Conservation (phyloP, 352 stramenopile species). For the Phytophthora palmivora region DNA sequence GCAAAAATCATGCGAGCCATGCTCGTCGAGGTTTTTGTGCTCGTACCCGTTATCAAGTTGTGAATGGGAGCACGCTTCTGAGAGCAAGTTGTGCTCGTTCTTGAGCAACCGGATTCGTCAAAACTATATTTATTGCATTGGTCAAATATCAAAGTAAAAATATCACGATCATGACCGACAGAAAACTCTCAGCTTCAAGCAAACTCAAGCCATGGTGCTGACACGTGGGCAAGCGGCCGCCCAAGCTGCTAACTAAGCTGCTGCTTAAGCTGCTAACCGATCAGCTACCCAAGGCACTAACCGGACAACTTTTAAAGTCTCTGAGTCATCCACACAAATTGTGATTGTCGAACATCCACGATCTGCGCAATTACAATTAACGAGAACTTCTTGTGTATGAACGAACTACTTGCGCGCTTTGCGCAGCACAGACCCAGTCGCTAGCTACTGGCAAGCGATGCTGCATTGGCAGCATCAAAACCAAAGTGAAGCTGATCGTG, state of each 20-base stretch:
- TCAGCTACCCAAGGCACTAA: background rate
- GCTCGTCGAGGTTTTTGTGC: conserved; percentile 4
- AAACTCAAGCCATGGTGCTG: conserved; percentile 1
- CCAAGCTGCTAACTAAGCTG: too few species aligned
- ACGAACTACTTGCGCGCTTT: background rate
- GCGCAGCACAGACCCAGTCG: conserved; percentile 3
- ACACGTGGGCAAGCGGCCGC: conserved; percentile 1
- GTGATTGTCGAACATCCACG: background rate
- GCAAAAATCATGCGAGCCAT: conserved; percentile 1
- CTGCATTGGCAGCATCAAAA: background rate
- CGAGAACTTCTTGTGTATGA: background rate
- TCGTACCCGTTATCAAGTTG: conserved; percentile 7
- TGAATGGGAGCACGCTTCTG: too few species aligned
- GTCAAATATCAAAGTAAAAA: background rate
- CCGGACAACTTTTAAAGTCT: background rate
- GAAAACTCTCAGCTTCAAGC: too few species aligned
- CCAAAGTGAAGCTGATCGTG: background rate
- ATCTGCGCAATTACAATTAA: background rate
- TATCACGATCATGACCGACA: too few species aligned
- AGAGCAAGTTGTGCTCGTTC: conserved; percentile 3
- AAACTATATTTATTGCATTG: conserved; percentile 5
- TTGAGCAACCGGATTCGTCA: conserved; percentile 1
- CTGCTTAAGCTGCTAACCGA: too few species aligned
- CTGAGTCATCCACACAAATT: background rate
- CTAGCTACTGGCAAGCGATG: background rate